Conservation (phyloP, 2,329 filamentous ascomycete genomes). For the Phialemoniopsis sp. region DNA sequence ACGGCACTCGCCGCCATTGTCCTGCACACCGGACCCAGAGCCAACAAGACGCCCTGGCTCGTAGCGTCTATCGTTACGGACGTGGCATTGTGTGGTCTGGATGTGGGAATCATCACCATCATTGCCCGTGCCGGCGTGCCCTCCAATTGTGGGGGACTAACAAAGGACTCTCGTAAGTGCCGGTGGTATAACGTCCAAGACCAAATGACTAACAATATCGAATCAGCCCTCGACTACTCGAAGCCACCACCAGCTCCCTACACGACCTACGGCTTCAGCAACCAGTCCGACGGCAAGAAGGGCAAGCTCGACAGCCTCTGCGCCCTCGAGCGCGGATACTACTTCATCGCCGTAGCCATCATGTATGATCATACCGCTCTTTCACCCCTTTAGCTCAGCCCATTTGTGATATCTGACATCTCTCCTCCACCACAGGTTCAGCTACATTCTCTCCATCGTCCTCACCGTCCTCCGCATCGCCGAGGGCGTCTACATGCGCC, state of each 20-base stretch:
- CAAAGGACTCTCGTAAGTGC: conserved; percentile 3
- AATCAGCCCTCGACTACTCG: conserved; percentile 6
- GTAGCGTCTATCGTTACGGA: conserved; percentile 22
- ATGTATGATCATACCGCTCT: no score
- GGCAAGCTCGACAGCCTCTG: conserved; percentile 23
- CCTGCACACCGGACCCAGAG: conserved; percentile 20
- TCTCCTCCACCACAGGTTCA: conserved; percentile 10
- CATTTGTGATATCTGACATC: not conserved
- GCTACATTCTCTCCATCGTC: conserved; percentile 19
- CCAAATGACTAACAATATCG: not conserved
- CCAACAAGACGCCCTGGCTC: conserved; percentile 16
- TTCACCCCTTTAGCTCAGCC: no score
- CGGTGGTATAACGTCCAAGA: no score
- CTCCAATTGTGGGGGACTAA: conserved; percentile 25
- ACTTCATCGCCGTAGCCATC: conserved; percentile 20
- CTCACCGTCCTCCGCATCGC: conserved; percentile 21
- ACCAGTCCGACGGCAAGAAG: conserved; percentile 12
- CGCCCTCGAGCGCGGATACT: conserved; percentile 24
- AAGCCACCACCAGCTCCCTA: conserved; percentile 12
- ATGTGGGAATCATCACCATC: conserved; percentile 25
- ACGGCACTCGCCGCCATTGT: conserved; percentile 21
- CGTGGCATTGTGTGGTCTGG: conserved; percentile 20
- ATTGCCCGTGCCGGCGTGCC: conserved; percentile 27
- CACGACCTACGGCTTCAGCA: conserved; percentile 23
- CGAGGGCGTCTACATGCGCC: conserved; percentile 19